Conservation (phyloP, 306 rosid genomes). For the Lablab purpureus region DNA sequence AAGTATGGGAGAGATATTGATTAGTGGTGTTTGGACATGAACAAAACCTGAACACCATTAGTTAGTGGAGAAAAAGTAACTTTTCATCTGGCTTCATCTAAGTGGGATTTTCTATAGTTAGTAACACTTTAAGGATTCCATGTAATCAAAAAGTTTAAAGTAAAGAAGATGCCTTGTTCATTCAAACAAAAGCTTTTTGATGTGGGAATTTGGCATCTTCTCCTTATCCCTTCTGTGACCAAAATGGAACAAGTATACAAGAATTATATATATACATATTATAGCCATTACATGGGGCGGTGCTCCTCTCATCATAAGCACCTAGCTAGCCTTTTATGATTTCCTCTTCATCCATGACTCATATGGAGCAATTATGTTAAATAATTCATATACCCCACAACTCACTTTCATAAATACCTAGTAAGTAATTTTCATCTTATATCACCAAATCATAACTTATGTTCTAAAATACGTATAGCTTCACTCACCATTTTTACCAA, state of each 20-base stretch:
- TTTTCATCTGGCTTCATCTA: constrained; percentile 60
- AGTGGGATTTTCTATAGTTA: constrained; percentile 81
- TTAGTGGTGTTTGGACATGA: constrained; percentile 53
- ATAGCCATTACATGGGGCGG: constrained; percentile 59
- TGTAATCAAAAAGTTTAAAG: constrained; percentile 51
- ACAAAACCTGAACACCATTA: constrained; percentile 59
- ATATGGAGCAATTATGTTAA: constrained; percentile 40
- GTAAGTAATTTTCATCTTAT: not conserved
- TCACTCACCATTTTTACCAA: not conserved
- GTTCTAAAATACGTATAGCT: not conserved
- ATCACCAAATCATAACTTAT: not conserved
- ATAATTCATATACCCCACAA: constrained; percentile 39
- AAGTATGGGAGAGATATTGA: constrained; percentile 57
- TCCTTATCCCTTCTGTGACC: constrained; percentile 42
- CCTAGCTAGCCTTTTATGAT: constrained; percentile 45
- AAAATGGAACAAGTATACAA: constrained; percentile 39
- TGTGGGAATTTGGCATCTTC: constrained; percentile 74
- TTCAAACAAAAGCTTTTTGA: constrained; percentile 61
- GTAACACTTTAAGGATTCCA: constrained; percentile 74
- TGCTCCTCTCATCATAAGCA: constrained; percentile 54
- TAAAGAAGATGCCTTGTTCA: constrained; percentile 64
- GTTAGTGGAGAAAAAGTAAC: constrained; percentile 68
- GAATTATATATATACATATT: constrained; percentile 30
- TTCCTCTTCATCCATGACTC: constrained; percentile 44
- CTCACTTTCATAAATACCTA: not conserved